Evolutionary conservation across 164 flowering plant species (phyloP), one percentile per base, ranked within the genome.

Genomic region (Tinospora cordifolia): DNA sequence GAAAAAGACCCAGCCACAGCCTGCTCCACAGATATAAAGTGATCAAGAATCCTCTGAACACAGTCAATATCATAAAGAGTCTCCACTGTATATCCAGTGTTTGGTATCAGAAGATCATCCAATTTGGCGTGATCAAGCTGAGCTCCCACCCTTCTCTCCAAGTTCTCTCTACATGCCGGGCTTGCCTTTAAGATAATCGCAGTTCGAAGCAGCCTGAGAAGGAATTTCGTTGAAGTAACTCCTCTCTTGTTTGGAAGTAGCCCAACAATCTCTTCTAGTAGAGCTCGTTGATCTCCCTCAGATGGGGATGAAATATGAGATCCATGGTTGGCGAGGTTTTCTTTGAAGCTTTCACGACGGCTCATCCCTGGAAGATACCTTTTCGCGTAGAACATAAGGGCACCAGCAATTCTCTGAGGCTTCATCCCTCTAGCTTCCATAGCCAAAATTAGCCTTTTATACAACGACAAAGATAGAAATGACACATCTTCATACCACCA

Each of bases 401-500:
- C 81, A 10, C 87, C 90, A 0, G 87, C 79, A 60, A 87, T 75
- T 54, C 70, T 81, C 74, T 87, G 88, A 1, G 86, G 84, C 26
- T 82, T 86, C 83, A 87, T 84, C 63, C 85, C 85, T 47, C 78
- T 76, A 17, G 82, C 71, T 71, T 74, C 83, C 40, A 86, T 77
- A 8, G 81, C 84, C 70, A 74, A 59, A 57, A 90, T 86, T 19
- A 90, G 69, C 67, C 91, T 80, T 71, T 80, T 85, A 70, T 76
- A 88, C 5, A 87, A 69, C 46, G 83, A 76, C n/a, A 85, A 74
- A 40, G 80, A 83, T 1, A 90, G 85, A 57, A 66, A 79, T 13
- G 87, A 88, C 12, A 79, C 86, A 76, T 90, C 96, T 66, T 85
- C 88, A 59, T 76, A 86, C 93, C 93, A 86, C 91, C 90, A 88